phyloP scores from a whole-genome alignment of 208 protist genomes.

The Acanthamoeba polyphaga region DNA sequence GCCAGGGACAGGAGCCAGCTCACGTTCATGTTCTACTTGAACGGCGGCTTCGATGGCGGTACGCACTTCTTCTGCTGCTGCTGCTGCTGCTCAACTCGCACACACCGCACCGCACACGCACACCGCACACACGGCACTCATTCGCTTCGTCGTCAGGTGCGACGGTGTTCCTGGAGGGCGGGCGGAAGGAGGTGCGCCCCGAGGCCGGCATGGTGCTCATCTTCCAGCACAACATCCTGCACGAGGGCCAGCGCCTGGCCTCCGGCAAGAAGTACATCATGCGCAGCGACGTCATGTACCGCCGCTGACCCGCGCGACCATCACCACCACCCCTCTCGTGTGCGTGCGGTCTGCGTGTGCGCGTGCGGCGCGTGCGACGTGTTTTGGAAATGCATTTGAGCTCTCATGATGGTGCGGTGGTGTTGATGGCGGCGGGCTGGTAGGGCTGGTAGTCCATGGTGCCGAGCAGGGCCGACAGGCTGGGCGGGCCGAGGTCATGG shows the following conservation, averaged over 20 bases:
- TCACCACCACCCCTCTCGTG: too few species aligned
- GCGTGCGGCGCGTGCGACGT: too few species aligned
- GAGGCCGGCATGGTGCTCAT: constrained; percentile 72
- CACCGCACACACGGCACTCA: background rate
- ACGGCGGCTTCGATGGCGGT: constrained; percentile 5
- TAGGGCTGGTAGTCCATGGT: too few species aligned
- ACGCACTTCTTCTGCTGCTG: background rate
- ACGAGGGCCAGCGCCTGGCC: constrained; percentile 38
- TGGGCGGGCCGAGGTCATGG: background rate
- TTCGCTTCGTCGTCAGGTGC: background rate
- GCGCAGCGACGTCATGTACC: constrained; percentile 75
- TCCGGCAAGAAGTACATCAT: constrained; percentile 71
- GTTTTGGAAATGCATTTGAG: too few species aligned
- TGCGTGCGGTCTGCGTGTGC: too few species aligned
- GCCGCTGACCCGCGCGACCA: background rate
- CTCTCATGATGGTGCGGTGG: too few species aligned
- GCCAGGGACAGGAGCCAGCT: background rate
- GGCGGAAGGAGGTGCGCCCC: background rate
- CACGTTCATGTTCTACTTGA: constrained; percentile 64
- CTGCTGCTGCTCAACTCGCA: background rate
- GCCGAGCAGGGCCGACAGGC: too few species aligned
- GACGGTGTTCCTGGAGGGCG: constrained; percentile 33
- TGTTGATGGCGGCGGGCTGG: too few species aligned
- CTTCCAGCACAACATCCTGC: constrained; percentile 76
- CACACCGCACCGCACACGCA: background rate